phyloP scores from a whole-genome alignment of 805 yeast species.

The Starmerella vitae region DNA sequence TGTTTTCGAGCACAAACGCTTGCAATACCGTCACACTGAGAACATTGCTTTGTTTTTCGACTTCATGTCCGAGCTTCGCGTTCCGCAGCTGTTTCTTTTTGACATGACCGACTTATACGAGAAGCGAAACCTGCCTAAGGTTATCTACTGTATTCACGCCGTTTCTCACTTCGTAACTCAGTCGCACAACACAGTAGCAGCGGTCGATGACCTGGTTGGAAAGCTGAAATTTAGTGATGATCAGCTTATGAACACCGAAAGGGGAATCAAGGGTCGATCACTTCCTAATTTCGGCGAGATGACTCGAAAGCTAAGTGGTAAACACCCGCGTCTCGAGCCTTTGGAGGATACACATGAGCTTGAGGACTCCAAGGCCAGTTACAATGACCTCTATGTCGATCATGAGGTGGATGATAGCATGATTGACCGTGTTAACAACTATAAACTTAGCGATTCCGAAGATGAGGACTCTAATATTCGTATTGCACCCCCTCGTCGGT shows the following conservation, averaged over 20 bases:
- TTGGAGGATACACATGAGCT: constrained; percentile 1
- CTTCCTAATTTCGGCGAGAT: constrained; percentile 64
- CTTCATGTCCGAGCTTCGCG: constrained; percentile 50
- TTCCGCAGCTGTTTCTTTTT: constrained; percentile 80
- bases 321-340: constrained; percentile 8
- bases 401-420: background rate
- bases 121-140: constrained; percentile 82
- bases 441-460: background rate
- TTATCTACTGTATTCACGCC: constrained; percentile 85
- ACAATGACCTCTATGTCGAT: background rate
- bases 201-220: constrained; percentile 50
- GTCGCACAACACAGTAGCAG: constrained; percentile 39
- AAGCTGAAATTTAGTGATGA: constrained; percentile 48
- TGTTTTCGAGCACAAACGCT: constrained; percentile 42
- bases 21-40: constrained; percentile 84
- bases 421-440: background rate
- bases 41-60: constrained; percentile 72
- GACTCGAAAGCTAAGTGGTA: constrained; percentile 30
- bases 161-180: constrained; percentile 56
- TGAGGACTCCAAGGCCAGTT: background rate
- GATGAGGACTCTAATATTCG: background rate
- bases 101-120: constrained; percentile 90
- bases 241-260: constrained; percentile 56
- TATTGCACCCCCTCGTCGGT: constrained; percentile 12
- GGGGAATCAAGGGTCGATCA: constrained; percentile 44